These are phyloP conservation scores for Martensiomyces pterosporus DNA, from an alignment of 192 early-diverging fungal species.

Conservation along the genomic window DNA sequence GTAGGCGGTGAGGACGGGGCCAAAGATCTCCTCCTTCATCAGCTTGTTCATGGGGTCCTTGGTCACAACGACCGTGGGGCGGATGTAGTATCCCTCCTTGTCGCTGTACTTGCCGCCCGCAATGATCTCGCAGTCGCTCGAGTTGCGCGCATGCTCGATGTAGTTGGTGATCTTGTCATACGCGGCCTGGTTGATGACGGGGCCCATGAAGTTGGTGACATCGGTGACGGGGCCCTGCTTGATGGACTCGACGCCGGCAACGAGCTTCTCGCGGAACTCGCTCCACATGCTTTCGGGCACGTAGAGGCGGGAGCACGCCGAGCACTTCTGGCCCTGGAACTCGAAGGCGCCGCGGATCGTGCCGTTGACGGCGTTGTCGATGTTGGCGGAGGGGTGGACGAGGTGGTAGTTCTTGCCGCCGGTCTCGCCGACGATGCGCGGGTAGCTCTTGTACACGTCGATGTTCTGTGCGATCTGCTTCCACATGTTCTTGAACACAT, in stretches of 20 bases:
- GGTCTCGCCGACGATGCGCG: constrained; percentile 97
- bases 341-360: constrained; percentile 93
- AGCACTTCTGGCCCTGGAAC: constrained; percentile 99
- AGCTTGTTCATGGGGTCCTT: constrained; percentile 77
- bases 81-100: constrained; percentile 80
- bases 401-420: constrained; percentile 99
- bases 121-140: constrained; percentile 75
- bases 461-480: constrained; percentile 88
- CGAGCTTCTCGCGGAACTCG: constrained; percentile 65
- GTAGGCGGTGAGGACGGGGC: constrained; percentile 91
- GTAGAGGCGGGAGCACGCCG: constrained; percentile 89
- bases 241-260: constrained; percentile 67
- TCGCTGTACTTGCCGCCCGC: constrained; percentile 88
- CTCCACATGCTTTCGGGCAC: constrained; percentile 78
- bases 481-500: constrained; percentile 92
- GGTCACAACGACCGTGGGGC: constrained; percentile 88
- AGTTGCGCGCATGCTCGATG: constrained; percentile 76
- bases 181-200: constrained; percentile 91
- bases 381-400: constrained; percentile 72
- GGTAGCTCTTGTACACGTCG: constrained; percentile 86
- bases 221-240: constrained; percentile 83
- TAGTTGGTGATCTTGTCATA: constrained; percentile 92
- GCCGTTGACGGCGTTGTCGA: constrained; percentile 74
- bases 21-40: constrained; percentile 96
- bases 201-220: constrained; percentile 77